These are phyloP conservation scores for Podosphaera fusca DNA, from an alignment of 2,329 filamentous ascomycete genomes.

Conservation along the genomic window DNA sequence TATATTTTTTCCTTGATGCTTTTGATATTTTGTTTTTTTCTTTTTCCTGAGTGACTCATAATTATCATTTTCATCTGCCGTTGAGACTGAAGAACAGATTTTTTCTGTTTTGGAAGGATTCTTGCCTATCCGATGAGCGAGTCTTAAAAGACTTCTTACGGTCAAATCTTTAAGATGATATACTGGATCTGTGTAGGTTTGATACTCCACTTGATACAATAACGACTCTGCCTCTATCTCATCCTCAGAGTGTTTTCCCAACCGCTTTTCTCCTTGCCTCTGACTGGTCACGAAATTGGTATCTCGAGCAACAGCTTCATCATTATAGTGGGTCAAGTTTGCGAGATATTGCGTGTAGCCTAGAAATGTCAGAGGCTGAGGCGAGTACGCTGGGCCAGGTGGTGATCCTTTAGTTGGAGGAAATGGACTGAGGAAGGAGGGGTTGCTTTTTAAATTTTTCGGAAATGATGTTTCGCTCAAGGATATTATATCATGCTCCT, in stretches of 20 bases:
- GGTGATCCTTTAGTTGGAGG: conserved; percentile 48
- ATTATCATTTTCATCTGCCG: conserved; percentile 10
- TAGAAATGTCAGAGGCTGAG: conserved; percentile 55
- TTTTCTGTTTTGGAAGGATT: conserved; percentile 16
- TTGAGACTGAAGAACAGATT: conserved; percentile 5
- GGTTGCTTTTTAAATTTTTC: conserved; percentile 28
- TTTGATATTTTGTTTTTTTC: conserved; percentile 27
- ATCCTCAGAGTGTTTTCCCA: conserved; percentile 30
- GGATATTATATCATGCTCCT: conserved; percentile 11
- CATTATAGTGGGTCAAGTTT: conserved; percentile 79
- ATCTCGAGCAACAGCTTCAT: conserved; percentile 19
- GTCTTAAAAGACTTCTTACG: conserved; percentile 52
- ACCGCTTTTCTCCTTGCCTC: conserved; percentile 43
- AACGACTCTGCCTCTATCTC: conserved; percentile 39
- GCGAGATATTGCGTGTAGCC: conserved; percentile 83
- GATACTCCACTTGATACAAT: conserved; percentile 63
- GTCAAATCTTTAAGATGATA: conserved; percentile 68
- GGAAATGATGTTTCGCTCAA: conserved; percentile 21
- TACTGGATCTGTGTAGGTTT: conserved; percentile 50
- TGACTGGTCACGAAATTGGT: conserved; percentile 18
- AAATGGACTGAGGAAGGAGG: conserved; percentile 40
- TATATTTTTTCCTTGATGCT: conserved; percentile 35
- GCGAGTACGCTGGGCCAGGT: conserved; percentile 76
- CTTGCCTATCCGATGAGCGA: conserved; percentile 58
- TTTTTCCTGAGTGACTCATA: conserved; percentile 18